Conservation (phyloP, 768 basidiomycete genomes). For the Boletellus emodensis region DNA sequence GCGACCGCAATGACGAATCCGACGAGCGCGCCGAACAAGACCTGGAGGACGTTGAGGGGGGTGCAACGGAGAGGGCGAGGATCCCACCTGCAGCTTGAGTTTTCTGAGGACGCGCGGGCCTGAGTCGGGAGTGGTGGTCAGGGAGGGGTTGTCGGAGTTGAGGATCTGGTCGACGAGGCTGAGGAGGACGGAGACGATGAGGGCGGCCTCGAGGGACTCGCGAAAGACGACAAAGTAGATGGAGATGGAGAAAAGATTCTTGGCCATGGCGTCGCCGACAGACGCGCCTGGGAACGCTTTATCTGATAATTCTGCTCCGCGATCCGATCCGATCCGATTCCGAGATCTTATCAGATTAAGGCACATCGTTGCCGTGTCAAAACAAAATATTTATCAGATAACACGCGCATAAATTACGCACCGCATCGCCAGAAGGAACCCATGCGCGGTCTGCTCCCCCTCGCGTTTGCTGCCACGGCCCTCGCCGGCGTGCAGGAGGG, state of each 20-base stretch:
- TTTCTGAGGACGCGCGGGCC: slow-evolving; percentile 52
- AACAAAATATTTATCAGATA: background rate
- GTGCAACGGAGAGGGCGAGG: background rate
- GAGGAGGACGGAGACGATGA: slow-evolving; percentile 90
- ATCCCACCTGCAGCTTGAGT: slow-evolving; percentile 60
- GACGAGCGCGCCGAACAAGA: slow-evolving; percentile 66
- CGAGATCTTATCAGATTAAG: background rate
- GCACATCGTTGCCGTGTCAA: background rate
- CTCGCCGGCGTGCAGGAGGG: slow-evolving; percentile 65
- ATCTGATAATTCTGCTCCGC: slow-evolving; percentile 5
- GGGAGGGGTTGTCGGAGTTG: slow-evolving; percentile 20
- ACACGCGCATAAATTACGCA: background rate
- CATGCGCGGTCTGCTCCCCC: slow-evolving; percentile 9
- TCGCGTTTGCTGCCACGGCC: slow-evolving; percentile 31
- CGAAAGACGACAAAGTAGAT: slow-evolving; percentile 97
- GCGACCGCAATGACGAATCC: slow-evolving; percentile 79
- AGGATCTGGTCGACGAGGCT: slow-evolving; percentile 88
- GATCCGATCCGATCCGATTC: background rate
- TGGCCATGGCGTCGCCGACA: slow-evolving; percentile 17
- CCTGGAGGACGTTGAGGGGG: slow-evolving; percentile 36
- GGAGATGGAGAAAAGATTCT: slow-evolving; percentile 75
- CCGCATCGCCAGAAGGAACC: no score
- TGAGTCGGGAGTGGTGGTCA: background rate
- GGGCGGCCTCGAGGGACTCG: slow-evolving; percentile 88
- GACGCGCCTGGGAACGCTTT: background rate